These are phyloP conservation scores for Elsinoe batatas DNA, from an alignment of 2,329 filamentous ascomycete species.

Conservation along the genomic window DNA sequence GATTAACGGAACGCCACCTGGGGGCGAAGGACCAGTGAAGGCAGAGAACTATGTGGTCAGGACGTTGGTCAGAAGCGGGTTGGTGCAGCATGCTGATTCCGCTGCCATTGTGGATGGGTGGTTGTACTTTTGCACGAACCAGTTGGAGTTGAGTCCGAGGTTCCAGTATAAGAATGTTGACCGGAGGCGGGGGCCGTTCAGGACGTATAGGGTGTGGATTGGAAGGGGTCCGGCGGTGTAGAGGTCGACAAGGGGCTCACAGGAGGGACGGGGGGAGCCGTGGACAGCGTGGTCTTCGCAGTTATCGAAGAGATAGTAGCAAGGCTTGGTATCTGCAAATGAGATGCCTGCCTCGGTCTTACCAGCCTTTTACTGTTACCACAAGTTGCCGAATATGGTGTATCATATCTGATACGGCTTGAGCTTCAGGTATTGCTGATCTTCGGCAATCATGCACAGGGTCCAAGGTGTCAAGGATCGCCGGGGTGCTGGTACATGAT, in stretches of 20 bases:
- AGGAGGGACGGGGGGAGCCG: background rate
- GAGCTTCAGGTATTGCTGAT: background rate
- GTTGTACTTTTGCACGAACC: constrained; percentile 36
- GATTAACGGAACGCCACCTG: constrained; percentile 28
- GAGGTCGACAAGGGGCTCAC: background rate
- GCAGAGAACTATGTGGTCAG: constrained; percentile 32
- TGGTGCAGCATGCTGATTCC: constrained; percentile 36
- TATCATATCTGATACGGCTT: background rate
- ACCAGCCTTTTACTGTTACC: background rate
- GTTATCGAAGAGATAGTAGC: too few relatives aligned
- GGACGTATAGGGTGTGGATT: constrained; percentile 29
- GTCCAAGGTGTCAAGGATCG: background rate
- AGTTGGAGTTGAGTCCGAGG: constrained; percentile 28
- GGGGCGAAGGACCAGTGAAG: constrained; percentile 26
- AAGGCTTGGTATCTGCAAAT: too few relatives aligned
- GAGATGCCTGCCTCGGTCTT: background rate
- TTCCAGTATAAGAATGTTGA: constrained; percentile 33
- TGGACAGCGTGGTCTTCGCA: too few relatives aligned
- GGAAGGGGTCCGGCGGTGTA: constrained; percentile 30
- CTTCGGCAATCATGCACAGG: background rate
- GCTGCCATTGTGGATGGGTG: constrained; percentile 33
- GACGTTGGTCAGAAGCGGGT: constrained; percentile 30
- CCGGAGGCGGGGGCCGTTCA: constrained; percentile 29
- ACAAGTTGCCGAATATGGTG: background rate
- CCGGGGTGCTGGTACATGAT: background rate